Evolutionary conservation across 2,329 filamentous ascomycete genomes (phyloP), one percentile per base, ranked within the genome.

Genomic region (Colletotrichum musae): DNA sequence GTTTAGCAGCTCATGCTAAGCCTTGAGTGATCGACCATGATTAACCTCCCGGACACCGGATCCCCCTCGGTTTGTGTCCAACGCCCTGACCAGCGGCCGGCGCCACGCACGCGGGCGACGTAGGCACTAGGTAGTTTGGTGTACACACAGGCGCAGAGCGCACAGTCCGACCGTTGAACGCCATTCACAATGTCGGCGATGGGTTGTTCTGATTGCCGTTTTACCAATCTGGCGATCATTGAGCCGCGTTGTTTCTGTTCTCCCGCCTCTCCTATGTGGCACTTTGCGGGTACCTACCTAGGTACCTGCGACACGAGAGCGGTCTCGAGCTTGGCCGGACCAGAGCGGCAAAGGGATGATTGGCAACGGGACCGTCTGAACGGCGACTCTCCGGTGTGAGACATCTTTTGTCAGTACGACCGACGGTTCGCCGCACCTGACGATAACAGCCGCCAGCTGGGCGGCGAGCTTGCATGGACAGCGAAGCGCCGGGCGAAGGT

Each of bases 311-410:
- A 68, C 56, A 70, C 67, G 24, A 67, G 28, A 61, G 64, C 58
- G 58, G 68, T 58, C 57, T 68, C 52, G 45, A 36, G 47, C 57
- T 58, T 53, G 68, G 64, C 58, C 68, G 64, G 58, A 56, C 59
- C 36, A 62, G 39, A 63, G 64, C 68, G 64, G 68, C 64, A 70
- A 68, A 18, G 58, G 58, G 36, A 70, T 68, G 68, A 70, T 68
- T 70, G 64, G 68, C 58, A 57, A 24, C 45, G 47, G 26, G 12
- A 36, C 47, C 47, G 50, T 45, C 52, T 50, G 50, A 16, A 57
- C 39, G 60, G 36, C 26, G 36, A 21, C 21, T 43, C 32, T 18
- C 16, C 26, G 45, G 43, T 54, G 36, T 43, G 62, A 69, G 56
- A 66, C 66, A 69, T 36, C 32, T 41, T 50, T 24, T 63, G 53